phyloP scores from a whole-genome alignment of 805 yeast genomes.

The Candida parachauliodes region DNA sequence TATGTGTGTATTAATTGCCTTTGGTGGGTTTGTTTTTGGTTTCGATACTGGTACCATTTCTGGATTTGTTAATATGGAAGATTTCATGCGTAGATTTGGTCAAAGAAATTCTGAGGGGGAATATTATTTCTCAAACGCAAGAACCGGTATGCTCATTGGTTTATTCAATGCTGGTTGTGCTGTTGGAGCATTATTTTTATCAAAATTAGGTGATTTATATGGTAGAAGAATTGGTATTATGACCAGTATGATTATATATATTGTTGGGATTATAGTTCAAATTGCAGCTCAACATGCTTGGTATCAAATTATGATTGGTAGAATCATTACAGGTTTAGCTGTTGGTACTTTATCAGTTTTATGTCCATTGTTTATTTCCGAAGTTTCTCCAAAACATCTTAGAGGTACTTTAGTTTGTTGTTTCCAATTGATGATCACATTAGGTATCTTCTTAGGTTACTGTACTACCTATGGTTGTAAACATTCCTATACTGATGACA shows the following conservation, averaged over 20 bases:
- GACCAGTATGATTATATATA: slow-evolving; percentile 51
- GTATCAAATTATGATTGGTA: slow-evolving; percentile 64
- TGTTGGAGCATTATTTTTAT: slow-evolving; percentile 60
- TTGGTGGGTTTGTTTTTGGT: slow-evolving; percentile 75
- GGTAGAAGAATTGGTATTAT: slow-evolving; percentile 61
- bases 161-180: slow-evolving; percentile 70
- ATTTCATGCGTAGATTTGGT: slow-evolving; percentile 54
- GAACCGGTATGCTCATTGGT: slow-evolving; percentile 51
- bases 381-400: slow-evolving; percentile 64
- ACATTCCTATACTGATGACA: slow-evolving; percentile 40
- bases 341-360: slow-evolving; percentile 70
- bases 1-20: slow-evolving; percentile 55
- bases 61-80: slow-evolving; percentile 61
- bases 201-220: slow-evolving; percentile 52
- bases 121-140: slow-evolving; percentile 36
- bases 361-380: slow-evolving; percentile 64
- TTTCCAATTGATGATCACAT: slow-evolving; percentile 66
- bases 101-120: slow-evolving; percentile 34
- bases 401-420: slow-evolving; percentile 71
- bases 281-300: slow-evolving; percentile 51
- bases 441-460: slow-evolving; percentile 70
- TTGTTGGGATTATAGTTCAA: slow-evolving; percentile 59
- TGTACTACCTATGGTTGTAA: slow-evolving; percentile 63
- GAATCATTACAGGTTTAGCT: slow-evolving; percentile 70
- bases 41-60: slow-evolving; percentile 79